Evolutionary conservation across 139 green algal genomes (phyloP), one percentile per base, ranked within the genome.

Genomic region (Chlorella sp.): DNA sequence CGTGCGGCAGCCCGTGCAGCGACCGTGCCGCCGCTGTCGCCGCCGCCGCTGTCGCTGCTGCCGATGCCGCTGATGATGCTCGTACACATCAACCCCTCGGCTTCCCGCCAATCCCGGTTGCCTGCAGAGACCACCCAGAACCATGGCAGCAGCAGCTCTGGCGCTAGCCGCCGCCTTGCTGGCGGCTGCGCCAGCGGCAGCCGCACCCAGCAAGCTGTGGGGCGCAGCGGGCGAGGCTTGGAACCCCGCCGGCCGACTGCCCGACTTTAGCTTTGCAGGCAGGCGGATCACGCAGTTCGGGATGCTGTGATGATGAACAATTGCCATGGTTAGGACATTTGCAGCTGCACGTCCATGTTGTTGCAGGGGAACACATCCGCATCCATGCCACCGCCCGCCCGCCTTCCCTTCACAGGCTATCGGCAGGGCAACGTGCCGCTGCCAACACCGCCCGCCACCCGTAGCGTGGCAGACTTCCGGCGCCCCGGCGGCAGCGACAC

Each of bases 141-240:
- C 2, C 13, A 20, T 60, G 51, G 9, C 51, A 11, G 4, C 51
- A 24, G 14, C 14, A 60, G 9, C 51, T 16, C 9, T 60, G 51
- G 51, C 51, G 14, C 51, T 60, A 24, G 51, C 16, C 2, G 51
- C 51, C 16, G 14, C 14, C 51, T 16, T 60, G 30, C 32, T 40
- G 64, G 67, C 67, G 9, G 34, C 67, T 32, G 9, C 34, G 34
- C 14, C 4, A 14, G 68, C 16, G 2, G 22, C 24, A 38, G 36
- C 36, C 38, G 68, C 68, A 32, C 36, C 68, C 70, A 76, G 70
- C 70, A 76, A 34, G 26, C 70, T 76, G 70, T 76, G 70, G 70
- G 70, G 70, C 40, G 11, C 20, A 4, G 24, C 7, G 7, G 70
- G 70, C 26, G 70, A 76, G 41, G 41, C 51, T 11, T 76, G 70